phyloP scores from a whole-genome alignment of 768 basidiomycete genomes.

The Amanita polypyramis region DNA sequence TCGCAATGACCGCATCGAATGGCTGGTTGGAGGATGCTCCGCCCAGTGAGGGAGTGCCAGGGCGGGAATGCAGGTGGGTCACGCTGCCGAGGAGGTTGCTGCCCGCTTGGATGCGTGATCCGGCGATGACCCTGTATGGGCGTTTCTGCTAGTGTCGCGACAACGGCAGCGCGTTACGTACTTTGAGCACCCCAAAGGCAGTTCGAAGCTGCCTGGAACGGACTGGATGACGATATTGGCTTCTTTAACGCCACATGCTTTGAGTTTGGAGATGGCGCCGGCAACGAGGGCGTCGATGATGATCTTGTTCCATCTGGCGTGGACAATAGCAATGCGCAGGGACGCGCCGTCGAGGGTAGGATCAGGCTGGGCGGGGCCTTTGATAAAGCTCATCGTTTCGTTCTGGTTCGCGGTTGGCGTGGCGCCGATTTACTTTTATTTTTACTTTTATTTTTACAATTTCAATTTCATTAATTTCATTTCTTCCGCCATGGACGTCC shows the following conservation, averaged over 20 bases:
- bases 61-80: conserved; percentile 31
- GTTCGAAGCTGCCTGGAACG: conserved; percentile 92
- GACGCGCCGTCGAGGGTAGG: conserved; percentile 66
- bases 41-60: conserved; percentile 39
- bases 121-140: conserved; percentile 69
- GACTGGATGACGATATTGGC: conserved; percentile 85
- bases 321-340: conserved; percentile 85
- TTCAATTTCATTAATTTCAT: background rate
- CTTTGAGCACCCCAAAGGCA: conserved; percentile 83
- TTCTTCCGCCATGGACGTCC: conserved; percentile 26
- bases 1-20: conserved; percentile 94
- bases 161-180: conserved; percentile 26
- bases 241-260: conserved; percentile 78
- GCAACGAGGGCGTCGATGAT: conserved; percentile 80
- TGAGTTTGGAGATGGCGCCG: conserved; percentile 73
- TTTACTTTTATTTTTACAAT: background rate
- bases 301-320: conserved; percentile 89
- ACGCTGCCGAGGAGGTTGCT: conserved; percentile 45
- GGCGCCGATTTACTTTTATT: conserved; percentile 19
- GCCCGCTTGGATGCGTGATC: conserved; percentile 71
- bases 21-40: conserved; percentile 37
- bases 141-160: background rate
- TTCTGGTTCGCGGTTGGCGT: no score
- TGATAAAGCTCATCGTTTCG: conserved; percentile 62
- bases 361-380: conserved; percentile 58